phyloP scores from a whole-genome alignment of 768 basidiomycete genomes.

The Psilocybe sp. region DNA sequence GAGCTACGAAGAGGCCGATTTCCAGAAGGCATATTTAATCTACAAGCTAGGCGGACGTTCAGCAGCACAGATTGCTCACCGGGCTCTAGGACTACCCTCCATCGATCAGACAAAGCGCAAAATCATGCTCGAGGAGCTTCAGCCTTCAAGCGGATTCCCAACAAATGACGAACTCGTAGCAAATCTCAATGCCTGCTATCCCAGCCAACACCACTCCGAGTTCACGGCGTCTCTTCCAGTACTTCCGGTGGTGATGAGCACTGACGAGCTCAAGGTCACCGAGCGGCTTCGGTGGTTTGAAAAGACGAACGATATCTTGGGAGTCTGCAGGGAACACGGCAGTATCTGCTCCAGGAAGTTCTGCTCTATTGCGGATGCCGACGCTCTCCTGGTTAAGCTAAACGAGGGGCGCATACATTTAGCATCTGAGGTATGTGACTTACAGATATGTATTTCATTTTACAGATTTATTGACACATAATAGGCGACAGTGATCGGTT shows the following conservation, averaged over 20 bases:
- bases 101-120: slow-evolving; percentile 12
- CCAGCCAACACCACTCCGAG: background rate
- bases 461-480: too few relatives aligned
- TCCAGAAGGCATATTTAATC: slow-evolving; percentile 11
- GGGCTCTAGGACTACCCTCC: slow-evolving; percentile 10
- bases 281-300: slow-evolving; percentile 2
- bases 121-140: slow-evolving; percentile 4
- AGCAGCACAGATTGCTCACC: slow-evolving; percentile 14
- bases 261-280: slow-evolving; percentile 3
- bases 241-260: too few relatives aligned
- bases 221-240: background rate
- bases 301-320: background rate
- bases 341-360: background rate
- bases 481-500: slow-evolving; percentile 5
- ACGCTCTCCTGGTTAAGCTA: background rate
- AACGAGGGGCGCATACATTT: background rate
- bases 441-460: too few relatives aligned
- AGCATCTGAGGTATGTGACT: slow-evolving; percentile 1
- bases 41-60: slow-evolving; percentile 15
- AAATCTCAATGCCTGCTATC: slow-evolving; percentile 6
- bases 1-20: slow-evolving; percentile 9
- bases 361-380: slow-evolving; percentile 3
- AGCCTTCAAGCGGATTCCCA: slow-evolving; percentile 7
- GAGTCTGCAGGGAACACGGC: slow-evolving; percentile 5
- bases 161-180: background rate